Base-by-base conservation (phyloP, 2,329 filamentous ascomycete genomes). In the Fusarium concolor region DNA sequence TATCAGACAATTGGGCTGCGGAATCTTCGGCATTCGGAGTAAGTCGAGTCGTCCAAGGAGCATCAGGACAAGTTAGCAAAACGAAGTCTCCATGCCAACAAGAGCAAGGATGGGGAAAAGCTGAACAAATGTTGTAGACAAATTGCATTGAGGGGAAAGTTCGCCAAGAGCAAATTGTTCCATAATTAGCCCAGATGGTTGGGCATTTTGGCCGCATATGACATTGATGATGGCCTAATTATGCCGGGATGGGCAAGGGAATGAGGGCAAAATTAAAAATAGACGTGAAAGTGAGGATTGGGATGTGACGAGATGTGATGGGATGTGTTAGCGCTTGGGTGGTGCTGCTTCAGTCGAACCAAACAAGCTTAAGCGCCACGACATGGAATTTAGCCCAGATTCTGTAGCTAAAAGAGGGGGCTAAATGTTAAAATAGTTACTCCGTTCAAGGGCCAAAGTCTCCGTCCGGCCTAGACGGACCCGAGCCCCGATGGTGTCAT, bases 221-320 rank as follows among this genome's bases (percentile, higher is more conserved):
- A 42, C n/a, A 22, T 35, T 31, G 37, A 50, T 42, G 35, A 35
- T 49, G 56, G 33, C 51, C 62, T 69, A 70, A 72, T 73, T 72
- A 73, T 71, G 31, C 35, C 50, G 37, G 14, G 39, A 61, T 64
- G 58, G 10, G 24, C n/a, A 31, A 47, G 42, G 35, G 28, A 71
- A 73, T 67, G 53, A 56, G 75, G 74, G 66, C 69, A 72, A 75
- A 78, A 76, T 74, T 75, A 79, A 77, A 78, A 79, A 79, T 79
- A 79, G 77, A 67, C 50, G 45, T 39, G n/a, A 14, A 60, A 52
- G 29, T 37, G 38, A 50, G 51, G 26, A 24, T 46, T 55, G 55
- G 44, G 64, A 68, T 65, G 69, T 66, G 70, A 65, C 44, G 45
- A 57, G 64, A 64, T 65, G 63, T 70, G 66, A 72, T 65, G 68